A percentile compares a stretch with the other conserved stretches of the same genome.
Conservation (phyloP, 495 filamentous ascomycete genomes). For the Hypoxylon trugodes region DNA sequence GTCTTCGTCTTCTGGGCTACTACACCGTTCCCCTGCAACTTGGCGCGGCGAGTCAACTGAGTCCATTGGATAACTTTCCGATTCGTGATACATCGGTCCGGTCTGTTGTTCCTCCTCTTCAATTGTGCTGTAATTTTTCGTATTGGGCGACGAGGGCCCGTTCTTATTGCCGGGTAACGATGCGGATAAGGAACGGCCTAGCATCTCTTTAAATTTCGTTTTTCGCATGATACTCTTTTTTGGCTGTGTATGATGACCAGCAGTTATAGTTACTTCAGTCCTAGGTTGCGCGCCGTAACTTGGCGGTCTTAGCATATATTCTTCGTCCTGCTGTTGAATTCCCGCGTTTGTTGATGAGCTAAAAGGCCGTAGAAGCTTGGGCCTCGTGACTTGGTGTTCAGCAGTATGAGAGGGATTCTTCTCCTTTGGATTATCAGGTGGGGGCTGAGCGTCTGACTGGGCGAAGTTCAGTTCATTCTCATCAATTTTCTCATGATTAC, state of each 20-base stretch:
- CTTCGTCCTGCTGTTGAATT: background rate
- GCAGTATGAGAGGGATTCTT: background rate
- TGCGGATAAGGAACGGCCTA: constrained; percentile 21
- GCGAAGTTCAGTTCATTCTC: constrained; percentile 1
- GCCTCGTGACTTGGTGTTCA: constrained; percentile 2
- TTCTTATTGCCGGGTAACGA: constrained; percentile 5
- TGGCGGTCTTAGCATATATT: constrained; percentile 12
- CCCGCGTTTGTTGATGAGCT: background rate
- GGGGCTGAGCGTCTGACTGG: constrained; percentile 11
- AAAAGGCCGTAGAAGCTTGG: background rate
- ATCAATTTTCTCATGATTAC: background rate
- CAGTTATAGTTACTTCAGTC: constrained; percentile 28
- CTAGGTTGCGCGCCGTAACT: constrained; percentile 15
- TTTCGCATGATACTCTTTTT: constrained; percentile 8
- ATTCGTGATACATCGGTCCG: background rate
- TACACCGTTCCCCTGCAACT: background rate
- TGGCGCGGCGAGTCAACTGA: background rate
- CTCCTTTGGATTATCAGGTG: constrained; percentile 2
- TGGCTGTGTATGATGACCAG: background rate
- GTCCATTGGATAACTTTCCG: constrained; percentile 16
- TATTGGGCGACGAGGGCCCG: constrained; percentile 1
- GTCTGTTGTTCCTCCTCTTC: constrained; percentile 6
- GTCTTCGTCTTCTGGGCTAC: constrained; percentile 3
- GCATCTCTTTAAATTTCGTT: constrained; percentile 32
- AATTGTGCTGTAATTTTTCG: constrained; percentile 22